Conservation (phyloP, 2,329 filamentous ascomycete species). For the Fusarium brevicatenulatum region DNA sequence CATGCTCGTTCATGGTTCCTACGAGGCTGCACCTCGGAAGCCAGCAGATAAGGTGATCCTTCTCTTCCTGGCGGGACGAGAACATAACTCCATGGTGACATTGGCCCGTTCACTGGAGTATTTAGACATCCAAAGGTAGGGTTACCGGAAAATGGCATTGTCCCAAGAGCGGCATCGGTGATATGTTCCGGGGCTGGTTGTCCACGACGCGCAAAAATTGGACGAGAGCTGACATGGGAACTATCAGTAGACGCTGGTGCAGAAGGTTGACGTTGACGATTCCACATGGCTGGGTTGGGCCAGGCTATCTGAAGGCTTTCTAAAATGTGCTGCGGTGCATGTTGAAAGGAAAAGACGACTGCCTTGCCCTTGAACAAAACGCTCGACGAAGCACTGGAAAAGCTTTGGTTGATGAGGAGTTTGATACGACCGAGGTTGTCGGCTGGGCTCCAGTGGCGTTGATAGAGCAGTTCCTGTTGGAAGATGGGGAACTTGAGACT, state of each 20-base stretch:
- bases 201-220: not conserved
- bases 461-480: conserved; percentile 73
- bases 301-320: conserved; percentile 80
- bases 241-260: conserved; percentile 38
- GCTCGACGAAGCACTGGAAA: conserved; percentile 63
- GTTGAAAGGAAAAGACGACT: conserved; percentile 84
- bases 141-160: not conserved
- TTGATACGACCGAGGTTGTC: conserved; percentile 81
- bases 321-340: conserved; percentile 80
- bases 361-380: conserved; percentile 72
- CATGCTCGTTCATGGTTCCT: conserved; percentile 50
- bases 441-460: conserved; percentile 76
- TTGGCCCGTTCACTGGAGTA: not conserved
- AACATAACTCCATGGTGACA: not conserved
- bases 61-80: not conserved
- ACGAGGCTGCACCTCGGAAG: conserved; percentile 54
- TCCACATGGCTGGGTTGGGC: conserved; percentile 80
- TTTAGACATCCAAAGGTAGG: not conserved
- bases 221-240: conserved; percentile 50
- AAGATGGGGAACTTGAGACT: conserved; percentile 79
- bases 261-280: conserved; percentile 39
- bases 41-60: conserved; percentile 48
- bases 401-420: conserved; percentile 78
- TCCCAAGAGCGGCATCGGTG: too few relatives aligned
- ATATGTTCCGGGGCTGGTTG: not conserved